Evolutionary conservation across 371 early-diverging fungal genomes (phyloP), one percentile per base, ranked within the genome.

Genomic region (Blakeslea trispora): DNA sequence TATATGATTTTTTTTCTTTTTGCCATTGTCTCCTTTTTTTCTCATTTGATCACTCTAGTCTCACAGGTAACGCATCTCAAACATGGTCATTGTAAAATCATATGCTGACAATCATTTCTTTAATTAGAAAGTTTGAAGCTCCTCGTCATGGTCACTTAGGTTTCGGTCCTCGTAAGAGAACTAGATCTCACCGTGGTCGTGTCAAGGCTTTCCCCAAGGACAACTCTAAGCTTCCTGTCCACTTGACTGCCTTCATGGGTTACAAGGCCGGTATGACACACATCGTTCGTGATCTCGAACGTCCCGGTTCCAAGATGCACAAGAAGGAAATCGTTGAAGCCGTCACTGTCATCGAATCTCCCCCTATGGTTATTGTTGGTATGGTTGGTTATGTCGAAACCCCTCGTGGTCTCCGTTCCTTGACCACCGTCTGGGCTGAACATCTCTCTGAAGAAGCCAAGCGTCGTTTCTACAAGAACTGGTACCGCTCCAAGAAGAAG

Each of bases 231-330:
- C 92, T 95, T 86, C 90, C 95, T 59, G 96, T 97, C 63, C 99
- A 99, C 87, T 83, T 99, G 77, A 98, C 99, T 50, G 98, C 96
- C 71, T 99, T 97, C 91, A 81, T 99, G 74, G 98, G 92, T 64
- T 99, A 99, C 95, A 99, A 99, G 93, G 98, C 98, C 57, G 99
- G 99, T 75, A 99, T 99, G 99, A 97, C 99, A 76, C 99, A 99
- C 87, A 90, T 99, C 71, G 95, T 99, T 63, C 93, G 99, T 68
- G 97, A 96, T 75, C 79, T 96, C 72, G 96, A 96, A 71, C 90
- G 95, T 74, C 96, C 96, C 59, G 95, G 94, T 57, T 94, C 96
- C 82, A 82, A 97, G 90, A 90, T 92, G 86, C 91, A 97, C 92
- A 97, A 95, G 93, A 96, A 95, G 91, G 99, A 99, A 83, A 85